A percentile compares a stretch with the other conserved stretches of the same genome.
Evolutionary conservation across 2,329 filamentous ascomycete genomes (phyloP).

Genomic region (Mariannaea elegans): DNA sequence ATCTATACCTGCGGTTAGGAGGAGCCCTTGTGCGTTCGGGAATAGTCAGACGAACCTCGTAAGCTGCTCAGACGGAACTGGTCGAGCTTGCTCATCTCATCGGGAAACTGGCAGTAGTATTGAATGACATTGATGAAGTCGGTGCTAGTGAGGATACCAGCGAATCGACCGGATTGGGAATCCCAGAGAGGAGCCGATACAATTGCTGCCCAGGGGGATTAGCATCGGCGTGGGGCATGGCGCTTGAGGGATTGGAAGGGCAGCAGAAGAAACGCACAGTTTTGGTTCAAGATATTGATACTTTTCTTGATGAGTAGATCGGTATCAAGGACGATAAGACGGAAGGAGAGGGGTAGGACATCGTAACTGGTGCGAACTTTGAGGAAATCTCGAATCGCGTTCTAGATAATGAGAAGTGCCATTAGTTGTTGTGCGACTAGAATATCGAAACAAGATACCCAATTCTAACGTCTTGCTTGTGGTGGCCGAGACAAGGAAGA

Average conservation of each 20-base stretch:
- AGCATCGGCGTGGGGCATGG: conserved; percentile 20
- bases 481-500: conserved; percentile 12
- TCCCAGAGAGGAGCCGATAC: conserved; percentile 98
- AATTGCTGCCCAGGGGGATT: conserved; percentile 70
- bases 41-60: conserved; percentile 68
- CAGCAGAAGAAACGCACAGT: conserved; percentile 67
- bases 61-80: conserved; percentile 93
- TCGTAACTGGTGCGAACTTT: conserved; percentile 98
- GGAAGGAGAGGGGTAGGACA: conserved; percentile 94
- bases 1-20: conserved; percentile 62
- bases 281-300: conserved; percentile 92
- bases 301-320: conserved; percentile 97
- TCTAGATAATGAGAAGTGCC: conserved; percentile 58
- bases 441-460: background rate
- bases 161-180: conserved; percentile 90
- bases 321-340: conserved; percentile 95
- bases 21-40: background rate
- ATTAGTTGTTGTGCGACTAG: conserved; percentile 19
- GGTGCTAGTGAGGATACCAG: conserved; percentile 91
- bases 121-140: conserved; percentile 99
- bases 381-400: conserved; percentile 92
- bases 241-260: conserved; percentile 4
- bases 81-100: conserved; percentile 88
- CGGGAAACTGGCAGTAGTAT: conserved; percentile 98
- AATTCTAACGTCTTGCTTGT: conserved; percentile 7